Evolutionary conservation across 768 basidiomycete genomes (phyloP), one percentile per base, ranked within the genome.

Genomic region (Rhodotorula sphaerocarpa): DNA sequence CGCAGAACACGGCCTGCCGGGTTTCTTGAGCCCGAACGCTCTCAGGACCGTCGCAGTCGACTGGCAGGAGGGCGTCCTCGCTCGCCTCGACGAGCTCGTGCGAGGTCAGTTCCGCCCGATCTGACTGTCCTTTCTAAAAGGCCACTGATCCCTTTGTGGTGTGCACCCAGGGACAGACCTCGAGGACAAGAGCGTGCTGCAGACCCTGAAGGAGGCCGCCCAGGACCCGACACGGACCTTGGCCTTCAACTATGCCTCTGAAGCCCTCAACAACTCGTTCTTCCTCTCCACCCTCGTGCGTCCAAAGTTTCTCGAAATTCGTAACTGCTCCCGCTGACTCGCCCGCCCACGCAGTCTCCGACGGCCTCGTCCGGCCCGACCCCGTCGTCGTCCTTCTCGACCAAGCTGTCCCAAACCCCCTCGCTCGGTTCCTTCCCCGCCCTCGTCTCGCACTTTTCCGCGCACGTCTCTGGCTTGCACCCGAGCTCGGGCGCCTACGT

Each of bases 201-300:
- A 90, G 72, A 86, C 86, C 28, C 81, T 93, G 30, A 79, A 88
- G 36, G 79, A 80, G 41, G 82, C 86, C 15, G 82, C 89, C 0
- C 70, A 77, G 21, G 76, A 82, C 34, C 81, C 81, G 46, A 77
- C 81, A 28, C 76, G 83, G 55, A 80, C 83, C 2, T 76, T 92
- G 55, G 82, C 83, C 30, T 97, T 91, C 76, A 93, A 88, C 76
- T 90, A 92, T 72, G 90, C 92, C 6, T 86, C 86, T 66, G 82
- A 89, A 50, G 88, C 93, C 9, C 78, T 96, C 65, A 99, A 97
- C 78, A 97, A 95, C 75, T 84, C 84, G 70, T 97, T 89, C 81
- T 97, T 97, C 80, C 80, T 99, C 33, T 82, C 88, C 68, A 80
- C 80, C 60, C 79, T 99, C 43, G 93, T 96, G 74, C 55, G 90